Conservation (phyloP, 345 rosid genomes). For the Eucalyptus fibrosa region DNA sequence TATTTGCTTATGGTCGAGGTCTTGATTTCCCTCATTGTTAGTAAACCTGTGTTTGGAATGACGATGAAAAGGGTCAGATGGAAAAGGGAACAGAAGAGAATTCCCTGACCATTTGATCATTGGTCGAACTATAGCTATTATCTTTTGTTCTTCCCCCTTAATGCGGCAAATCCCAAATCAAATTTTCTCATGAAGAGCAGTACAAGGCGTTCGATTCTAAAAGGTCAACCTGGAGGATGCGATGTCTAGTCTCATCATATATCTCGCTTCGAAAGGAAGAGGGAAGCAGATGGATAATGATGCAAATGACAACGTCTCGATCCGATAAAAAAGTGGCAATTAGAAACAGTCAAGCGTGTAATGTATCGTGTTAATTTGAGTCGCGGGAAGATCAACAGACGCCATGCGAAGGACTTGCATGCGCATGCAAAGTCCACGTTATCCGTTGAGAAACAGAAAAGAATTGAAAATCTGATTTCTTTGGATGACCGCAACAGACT, state of each 20-base stretch:
- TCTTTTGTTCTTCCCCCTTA: not conserved
- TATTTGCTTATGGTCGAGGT: not conserved
- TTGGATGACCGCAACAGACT: not conserved
- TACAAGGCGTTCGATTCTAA: not conserved
- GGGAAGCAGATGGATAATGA: not conserved
- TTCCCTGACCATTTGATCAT: not conserved
- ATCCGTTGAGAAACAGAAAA: not conserved
- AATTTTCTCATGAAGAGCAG: not conserved
- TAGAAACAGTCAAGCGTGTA: not conserved
- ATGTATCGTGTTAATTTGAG: not conserved
- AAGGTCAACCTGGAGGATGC: not conserved
- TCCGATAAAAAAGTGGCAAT: not conserved
- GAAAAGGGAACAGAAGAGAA: not conserved
- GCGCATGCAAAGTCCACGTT: not conserved
- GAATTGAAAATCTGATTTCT: not conserved
- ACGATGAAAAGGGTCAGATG: not conserved
- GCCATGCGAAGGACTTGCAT: not conserved
- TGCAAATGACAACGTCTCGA: not conserved
- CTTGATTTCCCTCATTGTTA: not conserved
- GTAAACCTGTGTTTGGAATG: not conserved
- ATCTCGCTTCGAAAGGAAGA: not conserved
- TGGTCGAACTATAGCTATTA: not conserved
- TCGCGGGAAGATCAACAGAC: not conserved
- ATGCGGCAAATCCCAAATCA: not conserved
- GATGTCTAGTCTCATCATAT: not conserved